Evolutionary conservation across 148 eudicot genomes (phyloP), one percentile per base, ranked within the genome.

Genomic region (Chenopodium suecicum): DNA sequence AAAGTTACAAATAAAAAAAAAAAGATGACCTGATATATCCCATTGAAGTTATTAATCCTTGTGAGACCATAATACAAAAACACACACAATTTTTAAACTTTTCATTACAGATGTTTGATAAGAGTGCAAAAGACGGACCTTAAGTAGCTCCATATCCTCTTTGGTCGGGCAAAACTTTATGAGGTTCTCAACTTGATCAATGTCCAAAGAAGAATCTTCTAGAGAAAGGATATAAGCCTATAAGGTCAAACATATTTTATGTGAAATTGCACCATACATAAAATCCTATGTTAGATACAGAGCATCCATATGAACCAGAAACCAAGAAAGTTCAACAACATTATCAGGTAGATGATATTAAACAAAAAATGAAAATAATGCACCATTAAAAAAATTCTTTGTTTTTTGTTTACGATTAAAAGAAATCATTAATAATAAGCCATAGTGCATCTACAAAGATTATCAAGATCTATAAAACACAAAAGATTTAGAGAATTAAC

Each of bases 91-190:
- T 14, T 56, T 0, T 4, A 56, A 56, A 56, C 17, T 56, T 56
- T 16, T 12, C 62, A 3, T 56, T 17, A 14, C 8, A 70, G 50
- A 17, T 19, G 9, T 70, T 37, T 37, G 23, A 19, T 19, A 4
- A 12, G 22, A 70, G 48, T 31, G 74, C 23, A 34, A 70, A 34
- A 4, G 12, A 37, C 25, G 6, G 20, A 93, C 98, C 96, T 95
- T 95, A 10, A 95, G 93, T 76, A 93, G 68, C 32, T 95, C 97
- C 91, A 93, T 93, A 88, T 95, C 98, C 81, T 95, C 98, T 88
- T 95, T 95, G 29, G 98, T 93, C 72, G 98, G 98, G 85, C 98
- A 95, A 83, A 95, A 95, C 82, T 92, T 95, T 85, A 93, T 89
- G 47, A 95, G 98, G 84, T 95, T 95, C 29, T 95, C 98, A 78